Conservation (phyloP, 768 basidiomycete genomes). For the Daedaleopsis nitida region DNA sequence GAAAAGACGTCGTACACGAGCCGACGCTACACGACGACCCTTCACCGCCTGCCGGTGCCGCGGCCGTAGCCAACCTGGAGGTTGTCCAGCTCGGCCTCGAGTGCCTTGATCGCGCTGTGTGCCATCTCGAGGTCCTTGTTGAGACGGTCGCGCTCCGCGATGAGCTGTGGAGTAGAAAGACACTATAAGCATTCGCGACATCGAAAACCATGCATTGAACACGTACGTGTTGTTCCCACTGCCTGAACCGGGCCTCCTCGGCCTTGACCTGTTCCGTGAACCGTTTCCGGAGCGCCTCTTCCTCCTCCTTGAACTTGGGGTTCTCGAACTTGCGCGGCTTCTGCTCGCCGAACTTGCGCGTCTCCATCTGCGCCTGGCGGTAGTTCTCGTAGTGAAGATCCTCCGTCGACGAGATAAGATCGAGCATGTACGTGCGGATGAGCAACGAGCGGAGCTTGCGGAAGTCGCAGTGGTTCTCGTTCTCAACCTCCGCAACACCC, state of each 20-base stretch:
- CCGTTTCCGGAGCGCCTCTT: conserved; percentile 92
- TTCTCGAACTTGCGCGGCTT: conserved; percentile 99
- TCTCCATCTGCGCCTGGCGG: conserved; percentile 99
- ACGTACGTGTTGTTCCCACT: conserved; percentile 98
- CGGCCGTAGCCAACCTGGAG: conserved; percentile 86
- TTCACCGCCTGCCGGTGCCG: conserved; percentile 63
- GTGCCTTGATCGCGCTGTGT: conserved; percentile 86
- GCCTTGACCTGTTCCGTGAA: conserved; percentile 99
- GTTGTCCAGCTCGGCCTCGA: conserved; percentile 89
- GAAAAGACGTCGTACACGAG: neutral
- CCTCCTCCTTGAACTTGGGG: conserved; percentile 99
- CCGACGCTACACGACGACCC: too few species aligned
- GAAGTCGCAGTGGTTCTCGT: conserved; percentile 99
- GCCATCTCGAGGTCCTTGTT: conserved; percentile 98
- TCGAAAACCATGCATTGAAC: conserved; percentile 1
- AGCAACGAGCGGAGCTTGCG: conserved; percentile 93
- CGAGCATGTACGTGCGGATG: conserved; percentile 98
- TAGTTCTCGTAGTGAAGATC: conserved; percentile 98
- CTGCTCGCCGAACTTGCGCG: conserved; percentile 97
- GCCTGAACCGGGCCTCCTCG: conserved; percentile 96
- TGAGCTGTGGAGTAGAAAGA: conserved; percentile 64
- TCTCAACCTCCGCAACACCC: conserved; percentile 99
- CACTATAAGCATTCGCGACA: conserved; percentile 12
- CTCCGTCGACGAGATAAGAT: conserved; percentile 94
- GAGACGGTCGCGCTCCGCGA: conserved; percentile 96